Evolutionary conservation across 106 monocot genomes (phyloP).

Genomic region (Posidonia australis): DNA sequence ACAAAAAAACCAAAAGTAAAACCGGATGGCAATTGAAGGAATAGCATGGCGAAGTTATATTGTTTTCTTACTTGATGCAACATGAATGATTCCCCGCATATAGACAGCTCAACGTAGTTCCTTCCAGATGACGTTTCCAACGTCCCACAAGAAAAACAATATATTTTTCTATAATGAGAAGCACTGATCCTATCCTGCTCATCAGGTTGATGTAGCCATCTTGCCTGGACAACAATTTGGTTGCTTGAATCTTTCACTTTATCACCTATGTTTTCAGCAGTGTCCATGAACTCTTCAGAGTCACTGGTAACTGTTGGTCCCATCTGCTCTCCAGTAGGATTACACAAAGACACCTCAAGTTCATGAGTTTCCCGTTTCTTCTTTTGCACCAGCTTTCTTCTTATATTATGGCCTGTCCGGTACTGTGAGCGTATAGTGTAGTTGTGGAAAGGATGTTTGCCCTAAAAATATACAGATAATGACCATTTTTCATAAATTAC

Average conservation of each 20-base stretch:
- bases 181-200: conserved; percentile 65
- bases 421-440: conserved; percentile 77
- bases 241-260: conserved; percentile 5
- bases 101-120: conserved; percentile 64
- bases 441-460: conserved; percentile 91
- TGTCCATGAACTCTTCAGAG: conserved; percentile 18
- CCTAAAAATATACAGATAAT: conserved; percentile 26
- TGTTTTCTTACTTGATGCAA: conserved; percentile 69
- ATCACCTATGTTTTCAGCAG: conserved; percentile 1
- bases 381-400: neutral
- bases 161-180: conserved; percentile 83
- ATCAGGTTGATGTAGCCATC: conserved; percentile 92
- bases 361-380: conserved; percentile 8
- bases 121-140: conserved; percentile 39
- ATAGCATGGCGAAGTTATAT: neutral
- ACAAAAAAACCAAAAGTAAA: neutral
- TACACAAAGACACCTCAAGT: conserved; percentile 2
- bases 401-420: conserved; percentile 19
- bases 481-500: neutral
- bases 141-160: conserved; percentile 54
- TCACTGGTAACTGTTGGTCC: conserved; percentile 7
- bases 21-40: neutral
- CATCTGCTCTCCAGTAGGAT: conserved; percentile 17
- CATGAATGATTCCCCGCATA: conserved; percentile 96
- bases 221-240: conserved; percentile 30